Evolutionary conservation across 176 grass and related monocot genomes (phyloP), one percentile per base, ranked within the genome.

Genomic region (Raddia guianensis): DNA sequence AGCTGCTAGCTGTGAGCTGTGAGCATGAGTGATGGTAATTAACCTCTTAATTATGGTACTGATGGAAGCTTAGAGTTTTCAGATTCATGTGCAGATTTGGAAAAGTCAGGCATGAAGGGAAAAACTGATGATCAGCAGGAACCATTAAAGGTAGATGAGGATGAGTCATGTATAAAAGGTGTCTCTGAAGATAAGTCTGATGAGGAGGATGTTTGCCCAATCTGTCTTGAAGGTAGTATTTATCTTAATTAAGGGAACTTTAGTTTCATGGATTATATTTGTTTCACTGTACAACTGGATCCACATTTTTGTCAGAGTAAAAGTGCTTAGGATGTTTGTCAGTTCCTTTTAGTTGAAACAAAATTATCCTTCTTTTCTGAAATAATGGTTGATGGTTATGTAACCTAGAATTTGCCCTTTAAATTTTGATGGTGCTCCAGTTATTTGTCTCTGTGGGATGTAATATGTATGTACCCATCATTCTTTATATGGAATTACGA

Each of bases 191-290:
- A 83, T 15, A 85, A 72, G 45, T 10, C 61, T 73, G 96, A 93
- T 18, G 96, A 93, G 59, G 96, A 98, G 81, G 96, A 98, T 86
- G 92, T 91, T 87, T 98, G 92, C 34, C 92, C 96, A 35, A 98
- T 93, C 81, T 98, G 96, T 85, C 96, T 98, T 65, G 96, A 95
- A 98, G 96, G 96, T 95, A 75, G 43, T 61, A 7, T 85, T 79
- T 80, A 69, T 61, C 44, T 90, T 76, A 12, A 63, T 42, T 48
- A 71, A 33, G 5, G 15, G 51, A 20, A 88, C 5, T 40, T 7
- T 49, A 58, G 7, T 48, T 86, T 34, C 15, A 37, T 82, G 54
- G 40, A 49, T 16, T 78, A 52, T 77, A 57, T 49, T 68, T 72
- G 2, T 15, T 80, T 63, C 6, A 66, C 27, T 46, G 8, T 62